These are phyloP conservation scores for Collariella sp. DNA, from an alignment of 495 filamentous ascomycete species.

Conservation along the genomic window DNA sequence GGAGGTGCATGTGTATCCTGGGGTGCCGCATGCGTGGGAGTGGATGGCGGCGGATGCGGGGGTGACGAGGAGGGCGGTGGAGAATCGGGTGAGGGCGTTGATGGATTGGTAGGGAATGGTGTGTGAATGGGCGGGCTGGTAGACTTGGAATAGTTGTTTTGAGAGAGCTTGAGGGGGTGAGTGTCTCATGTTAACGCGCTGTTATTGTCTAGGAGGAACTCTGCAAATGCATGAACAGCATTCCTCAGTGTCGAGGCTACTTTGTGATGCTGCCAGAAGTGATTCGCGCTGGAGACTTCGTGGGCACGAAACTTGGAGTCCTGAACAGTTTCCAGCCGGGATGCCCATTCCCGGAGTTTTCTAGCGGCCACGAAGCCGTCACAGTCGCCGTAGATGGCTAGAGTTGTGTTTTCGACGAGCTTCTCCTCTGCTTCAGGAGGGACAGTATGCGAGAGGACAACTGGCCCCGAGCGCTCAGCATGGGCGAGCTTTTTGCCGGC, in stretches of 20 bases:
- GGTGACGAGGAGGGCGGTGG: conserved; percentile 11
- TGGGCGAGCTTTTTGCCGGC: background rate
- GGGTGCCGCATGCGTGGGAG: conserved; percentile 43
- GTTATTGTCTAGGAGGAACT: conserved; percentile 1
- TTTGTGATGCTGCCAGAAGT: conserved; percentile 72
- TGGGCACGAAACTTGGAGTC: conserved; percentile 41
- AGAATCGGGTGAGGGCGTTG: conserved; percentile 14
- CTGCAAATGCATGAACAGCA: conserved; percentile 22
- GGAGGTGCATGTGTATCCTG: conserved; percentile 46
- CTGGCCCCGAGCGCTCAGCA: background rate
- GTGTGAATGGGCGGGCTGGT: background rate
- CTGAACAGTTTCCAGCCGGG: conserved; percentile 39
- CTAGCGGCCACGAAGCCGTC: conserved; percentile 66
- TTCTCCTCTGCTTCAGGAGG: conserved; percentile 39
- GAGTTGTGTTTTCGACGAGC: conserved; percentile 47
- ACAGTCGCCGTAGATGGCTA: conserved; percentile 70
- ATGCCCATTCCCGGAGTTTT: conserved; percentile 63
- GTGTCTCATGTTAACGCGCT: background rate
- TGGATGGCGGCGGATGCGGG: background rate
- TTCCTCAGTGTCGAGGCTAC: conserved; percentile 45
- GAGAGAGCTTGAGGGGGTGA: background rate
- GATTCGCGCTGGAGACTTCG: conserved; percentile 62
- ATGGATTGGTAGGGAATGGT: conserved; percentile 4
- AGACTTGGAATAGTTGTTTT: background rate
- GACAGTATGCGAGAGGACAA: background rate